Evolutionary conservation across 1,284 basidiomycete species (phyloP).

Genomic region (Sporisorium sorghi): DNA sequence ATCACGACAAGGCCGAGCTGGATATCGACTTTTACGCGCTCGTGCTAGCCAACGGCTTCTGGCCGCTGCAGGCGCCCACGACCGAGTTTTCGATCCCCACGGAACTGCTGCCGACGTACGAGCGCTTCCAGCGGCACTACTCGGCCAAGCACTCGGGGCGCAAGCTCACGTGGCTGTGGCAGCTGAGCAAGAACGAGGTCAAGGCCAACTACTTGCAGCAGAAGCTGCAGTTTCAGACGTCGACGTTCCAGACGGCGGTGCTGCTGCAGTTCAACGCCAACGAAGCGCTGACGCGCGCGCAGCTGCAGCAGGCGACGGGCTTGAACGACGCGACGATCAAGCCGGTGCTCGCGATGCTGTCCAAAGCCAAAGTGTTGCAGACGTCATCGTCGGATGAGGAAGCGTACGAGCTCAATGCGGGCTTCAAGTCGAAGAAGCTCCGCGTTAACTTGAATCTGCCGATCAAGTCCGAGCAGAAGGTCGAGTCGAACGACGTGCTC

Average conservation of each 20-base stretch:
- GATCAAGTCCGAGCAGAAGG: constrained; percentile 93
- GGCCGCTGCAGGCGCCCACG: constrained; percentile 86
- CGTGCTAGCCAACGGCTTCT: constrained; percentile 95
- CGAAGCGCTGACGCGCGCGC: constrained; percentile 83
- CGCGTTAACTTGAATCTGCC: constrained; percentile 89
- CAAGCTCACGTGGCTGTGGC: constrained; percentile 97
- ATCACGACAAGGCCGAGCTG: constrained; percentile 72
- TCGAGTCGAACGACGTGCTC: constrained; percentile 88
- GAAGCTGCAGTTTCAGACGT: constrained; percentile 96
- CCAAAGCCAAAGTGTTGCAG: constrained; percentile 88
- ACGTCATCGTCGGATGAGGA: constrained; percentile 71
- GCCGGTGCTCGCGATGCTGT: constrained; percentile 83
- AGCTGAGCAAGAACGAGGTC: constrained; percentile 95
- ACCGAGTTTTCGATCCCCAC: constrained; percentile 90
- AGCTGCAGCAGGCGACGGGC: constrained; percentile 83
- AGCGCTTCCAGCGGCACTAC: constrained; percentile 93
- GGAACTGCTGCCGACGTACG: constrained; percentile 86
- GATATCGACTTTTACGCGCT: constrained; percentile 88
- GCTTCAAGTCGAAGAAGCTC: constrained; percentile 92
- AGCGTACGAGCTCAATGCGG: constrained; percentile 79
- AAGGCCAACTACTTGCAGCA: constrained; percentile 90
- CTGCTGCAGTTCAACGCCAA: constrained; percentile 90
- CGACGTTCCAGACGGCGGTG: constrained; percentile 94
- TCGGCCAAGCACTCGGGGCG: constrained; percentile 93
- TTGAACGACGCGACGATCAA: constrained; percentile 86